Base-by-base conservation (phyloP, 2,329 filamentous ascomycete species). In the Lasiodiplodia theobromae region DNA sequence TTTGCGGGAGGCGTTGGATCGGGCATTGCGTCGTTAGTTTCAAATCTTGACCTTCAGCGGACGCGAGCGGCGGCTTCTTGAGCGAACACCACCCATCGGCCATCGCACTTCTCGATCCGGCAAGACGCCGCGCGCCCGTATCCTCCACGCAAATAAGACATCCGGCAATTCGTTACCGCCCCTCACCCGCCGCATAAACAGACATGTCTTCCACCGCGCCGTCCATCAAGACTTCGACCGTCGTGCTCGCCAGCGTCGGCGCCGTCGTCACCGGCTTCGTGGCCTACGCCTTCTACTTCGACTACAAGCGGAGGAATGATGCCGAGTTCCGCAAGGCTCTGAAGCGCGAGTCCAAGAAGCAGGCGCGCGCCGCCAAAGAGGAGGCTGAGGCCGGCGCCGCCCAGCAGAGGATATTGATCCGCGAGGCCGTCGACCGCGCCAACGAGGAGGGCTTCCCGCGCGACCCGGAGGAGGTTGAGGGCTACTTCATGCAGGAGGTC, bases 401-500 rank as follows among this genome's bases (percentile, higher is more conserved):
- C 74, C 85, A 86, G 79, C 91, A 92, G 84, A 89, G 90, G 77
- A 87, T 92, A 80, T 84, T 86, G 74, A 92, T 99, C 83, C 91
- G 91, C 82, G 81, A 82, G 68, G 89, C 88, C 65, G 91, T 98
- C 60, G 89, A 93, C 74, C 87, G 91, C 75, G 93, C 94, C 74
- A 92, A 94, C 83, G 91, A 92, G 69, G 94, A 97, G 81, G 96
- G 95, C 68, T 97, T 97, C 87, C 96, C 96, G 60, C 86, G 87
- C 53, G 93, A 94, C 76, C 89, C 95, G 44, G 95, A 98, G 80
- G 94, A 97, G 85, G 94, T 93, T 80, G 96, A 99, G 86, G 88
- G 89, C 70, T 99, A 93, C 86, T 99, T 99, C 84, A 97, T 98
- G 89, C 90, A 93, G 79, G 93, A 97, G 83, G 94, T 99, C 72